phyloP scores from a whole-genome alignment of 2,329 filamentous ascomycete genomes.

The Didymella sp. region DNA sequence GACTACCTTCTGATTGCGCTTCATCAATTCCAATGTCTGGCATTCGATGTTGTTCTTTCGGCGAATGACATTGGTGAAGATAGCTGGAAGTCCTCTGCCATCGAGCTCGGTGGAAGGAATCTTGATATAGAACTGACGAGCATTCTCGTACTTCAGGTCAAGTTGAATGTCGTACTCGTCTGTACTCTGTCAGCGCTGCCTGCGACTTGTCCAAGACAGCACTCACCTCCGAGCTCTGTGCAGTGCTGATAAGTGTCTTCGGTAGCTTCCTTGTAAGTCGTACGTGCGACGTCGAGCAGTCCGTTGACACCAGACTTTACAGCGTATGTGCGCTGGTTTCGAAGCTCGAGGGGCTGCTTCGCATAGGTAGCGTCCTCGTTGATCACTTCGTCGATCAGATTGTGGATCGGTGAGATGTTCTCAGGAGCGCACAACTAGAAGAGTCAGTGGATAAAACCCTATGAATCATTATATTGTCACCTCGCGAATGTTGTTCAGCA shows the following conservation, averaged over 20 bases:
- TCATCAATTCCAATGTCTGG: constrained; percentile 83
- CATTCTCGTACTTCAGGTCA: constrained; percentile 76
- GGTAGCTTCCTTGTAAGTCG: constrained; percentile 88
- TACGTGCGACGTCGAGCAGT: constrained; percentile 84
- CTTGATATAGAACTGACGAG: constrained; percentile 80
- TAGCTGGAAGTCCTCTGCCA: constrained; percentile 64
- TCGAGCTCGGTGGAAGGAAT: constrained; percentile 70
- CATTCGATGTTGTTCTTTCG: constrained; percentile 84
- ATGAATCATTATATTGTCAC: constrained; percentile 41
- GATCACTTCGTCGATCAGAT: constrained; percentile 72
- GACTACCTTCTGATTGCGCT: constrained; percentile 66
- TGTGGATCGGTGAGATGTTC: constrained; percentile 66
- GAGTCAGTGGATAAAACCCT: background rate
- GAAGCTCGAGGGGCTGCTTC: constrained; percentile 79
- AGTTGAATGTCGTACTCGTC: constrained; percentile 64
- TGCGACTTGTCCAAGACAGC: background rate
- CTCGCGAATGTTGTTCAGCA: constrained; percentile 72
- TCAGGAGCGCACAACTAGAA: constrained; percentile 69
- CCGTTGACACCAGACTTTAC: constrained; percentile 86
- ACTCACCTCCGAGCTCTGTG: constrained; percentile 68
- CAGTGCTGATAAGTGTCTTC: constrained; percentile 78
- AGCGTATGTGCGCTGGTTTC: constrained; percentile 90
- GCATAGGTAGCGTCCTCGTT: constrained; percentile 83
- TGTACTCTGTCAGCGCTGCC: constrained; percentile 18
- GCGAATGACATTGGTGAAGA: constrained; percentile 78